Base-by-base conservation (phyloP, 23 red algal species). In the Pyropia haitanensis region DNA sequence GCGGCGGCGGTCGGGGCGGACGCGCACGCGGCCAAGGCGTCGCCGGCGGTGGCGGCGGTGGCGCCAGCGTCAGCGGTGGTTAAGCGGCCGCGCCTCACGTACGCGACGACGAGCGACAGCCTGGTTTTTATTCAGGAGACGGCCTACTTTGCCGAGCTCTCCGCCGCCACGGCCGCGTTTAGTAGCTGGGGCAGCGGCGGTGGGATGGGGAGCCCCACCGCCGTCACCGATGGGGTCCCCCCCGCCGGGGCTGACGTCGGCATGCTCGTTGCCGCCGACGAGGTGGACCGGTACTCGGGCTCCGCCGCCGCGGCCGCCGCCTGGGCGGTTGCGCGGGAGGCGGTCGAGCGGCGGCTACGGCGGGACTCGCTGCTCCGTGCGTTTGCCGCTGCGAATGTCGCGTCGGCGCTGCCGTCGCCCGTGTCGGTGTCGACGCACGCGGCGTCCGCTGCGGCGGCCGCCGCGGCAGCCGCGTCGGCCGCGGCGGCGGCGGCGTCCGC, bases 41-140 rank as follows among this genome's bases (percentile, higher is more conserved):
- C 17, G 17, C 44, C 19, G 26, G 53, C 65, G 65, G 65, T 52
- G 53, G 65, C 65, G 34, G 33, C 14, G 21, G 2, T 58, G 21
- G 2, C 55, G 24, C 21, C 24, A 32, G 5, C 21, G 48, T 76
- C 34, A 60, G 71, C 49, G 56, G 53, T 14, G 71, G 71, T 26
- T 23, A 78, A 70, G 53, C 63, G 75, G 29, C 83, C 73, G 2
- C 48, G 83, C 19, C 56, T 88, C 21, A 78, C 83, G 18, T 88
- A 88, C 31, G 83, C 83, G 17, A 79, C 83, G 23, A 88, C 72
- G 22, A 77, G 72, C 56, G 83, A 88, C 72, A 59, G 71, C 12
- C 51, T 79, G 14, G 72, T 88, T 6, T 88, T 88, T 27, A 88
- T 88, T 18, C 83, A 88, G 59, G 83, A 88, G 56, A 83, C 66